Base-by-base conservation (phyloP, 2,329 filamentous ascomycete genomes). In the Achaetomium macrosporum region DNA sequence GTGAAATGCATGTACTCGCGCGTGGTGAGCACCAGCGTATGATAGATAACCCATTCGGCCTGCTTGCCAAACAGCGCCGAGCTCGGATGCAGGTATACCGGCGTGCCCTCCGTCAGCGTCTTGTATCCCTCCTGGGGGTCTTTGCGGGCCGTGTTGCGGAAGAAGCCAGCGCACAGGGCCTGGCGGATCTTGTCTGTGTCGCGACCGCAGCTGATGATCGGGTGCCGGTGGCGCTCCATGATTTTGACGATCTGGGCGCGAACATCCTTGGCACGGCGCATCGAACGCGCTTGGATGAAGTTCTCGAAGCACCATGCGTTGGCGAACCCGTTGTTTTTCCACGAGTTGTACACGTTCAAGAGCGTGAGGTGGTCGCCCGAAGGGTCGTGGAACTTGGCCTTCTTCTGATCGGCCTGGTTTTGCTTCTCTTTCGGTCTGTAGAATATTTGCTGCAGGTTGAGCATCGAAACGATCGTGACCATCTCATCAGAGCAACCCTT, bases 1-100 rank as follows among this genome's bases (percentile, higher is more conserved):
- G 90, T 93, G 66, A 83, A 88, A 65, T 96, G 91, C 93, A 99
- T 97, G 71, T 97, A 99, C 73, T 99, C 93, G 73, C 95, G 92
- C 20, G 88, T 95, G 20, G 93, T 99, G 63, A 97, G 78, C 8
- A 97, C 89, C 17, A 99, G 76, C 49, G 83, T 85, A 65, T 96
- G 86, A 68, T 96, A 99, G 51, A 99, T 88, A 33, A 97, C 93
- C 78, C 95, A 95, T 71, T 99, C 93, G 1, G 91, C 87, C 55
- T 92, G 88, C 71, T 97, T 97, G 48, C 93, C 93, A 64, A 97
- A 99, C 13, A 99, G 75, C 10, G 92, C 88, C 9, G 88, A 95
- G 57, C 83, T 87, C 0, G 93, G 93, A 71, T 99, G 95, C 71
- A 99, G 79, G 69, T 95, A 96, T 1, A 99, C 92, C 0, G 91